Percentiles rank a stretch among this genome's conserved stretches.
phyloP scores from a whole-genome alignment of 2,329 filamentous ascomycete genomes.

The Colletotrichum karsti region DNA sequence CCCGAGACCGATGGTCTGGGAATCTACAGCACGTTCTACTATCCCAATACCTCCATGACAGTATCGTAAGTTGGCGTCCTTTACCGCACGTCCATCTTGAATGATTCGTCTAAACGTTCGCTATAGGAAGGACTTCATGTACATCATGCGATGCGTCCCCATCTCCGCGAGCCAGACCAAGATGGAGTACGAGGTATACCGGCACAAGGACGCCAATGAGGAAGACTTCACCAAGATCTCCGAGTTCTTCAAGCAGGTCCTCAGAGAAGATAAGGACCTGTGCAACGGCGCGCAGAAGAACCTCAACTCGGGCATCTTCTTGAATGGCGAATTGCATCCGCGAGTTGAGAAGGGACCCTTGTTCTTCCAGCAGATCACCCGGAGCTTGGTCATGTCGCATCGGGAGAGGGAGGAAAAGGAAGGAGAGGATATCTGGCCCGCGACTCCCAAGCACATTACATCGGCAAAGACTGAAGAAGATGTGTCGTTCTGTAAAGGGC shows the following conservation, averaged over 20 bases:
- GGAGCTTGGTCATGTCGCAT: not conserved
- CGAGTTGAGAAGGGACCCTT: not conserved
- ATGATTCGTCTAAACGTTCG: rapidly evolving
- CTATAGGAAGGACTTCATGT: conserved; percentile 51
- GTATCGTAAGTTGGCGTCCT: not conserved
- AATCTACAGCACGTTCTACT: conserved; percentile 38
- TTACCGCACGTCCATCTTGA: not conserved
- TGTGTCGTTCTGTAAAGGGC: not conserved
- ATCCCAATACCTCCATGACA: not conserved
- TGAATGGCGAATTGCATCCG: conserved; percentile 57
- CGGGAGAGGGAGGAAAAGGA: not conserved
- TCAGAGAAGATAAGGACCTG: conserved; percentile 59
- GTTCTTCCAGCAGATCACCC: not conserved
- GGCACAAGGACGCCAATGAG: conserved; percentile 54
- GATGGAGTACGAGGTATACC: conserved; percentile 61
- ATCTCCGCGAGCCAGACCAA: conserved; percentile 47
- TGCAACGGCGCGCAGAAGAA: conserved; percentile 59
- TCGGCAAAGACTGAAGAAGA: not conserved
- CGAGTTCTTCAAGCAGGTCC: conserved; percentile 59
- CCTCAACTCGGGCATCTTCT: conserved; percentile 56
- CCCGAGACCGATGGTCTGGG: conserved; percentile 42
- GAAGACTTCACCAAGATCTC: conserved; percentile 55
- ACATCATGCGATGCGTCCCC: conserved; percentile 59
- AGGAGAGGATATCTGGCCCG: not conserved
- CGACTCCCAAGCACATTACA: not conserved